Evolutionary conservation across 2,329 filamentous ascomycete species (phyloP).

Genomic region (Apiospora pterosperma): DNA sequence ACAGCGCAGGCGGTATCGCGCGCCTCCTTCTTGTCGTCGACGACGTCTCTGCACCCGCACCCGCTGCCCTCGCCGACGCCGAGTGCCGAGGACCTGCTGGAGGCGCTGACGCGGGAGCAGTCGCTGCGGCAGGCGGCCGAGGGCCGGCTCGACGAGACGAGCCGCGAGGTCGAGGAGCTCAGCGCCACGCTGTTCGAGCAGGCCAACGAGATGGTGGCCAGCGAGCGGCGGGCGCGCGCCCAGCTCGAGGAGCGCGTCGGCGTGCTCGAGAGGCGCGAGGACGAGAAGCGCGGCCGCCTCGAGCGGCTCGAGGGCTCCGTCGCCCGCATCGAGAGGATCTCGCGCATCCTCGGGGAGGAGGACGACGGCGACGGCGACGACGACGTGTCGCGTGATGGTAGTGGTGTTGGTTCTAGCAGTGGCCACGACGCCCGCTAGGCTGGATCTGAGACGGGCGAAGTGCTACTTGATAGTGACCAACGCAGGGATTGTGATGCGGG

Average conservation of each 20-base stretch:
- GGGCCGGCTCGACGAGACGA: slow-evolving; percentile 61
- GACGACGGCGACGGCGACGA: not conserved
- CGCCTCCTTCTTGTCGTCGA: not conserved
- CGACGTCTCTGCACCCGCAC: slow-evolving; percentile 9
- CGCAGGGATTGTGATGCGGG: no score
- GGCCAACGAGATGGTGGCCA: slow-evolving; percentile 84
- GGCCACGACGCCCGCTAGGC: not conserved
- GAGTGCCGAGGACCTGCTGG: slow-evolving; percentile 50
- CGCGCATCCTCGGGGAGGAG: not conserved
- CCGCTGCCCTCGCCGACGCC: slow-evolving; percentile 17
- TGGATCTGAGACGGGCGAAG: no score
- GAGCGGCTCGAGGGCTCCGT: slow-evolving; percentile 71
- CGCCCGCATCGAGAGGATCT: slow-evolving; percentile 65
- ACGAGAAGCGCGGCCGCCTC: slow-evolving; percentile 64
- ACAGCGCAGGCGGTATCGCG: slow-evolving; percentile 13
- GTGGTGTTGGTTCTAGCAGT: not conserved
- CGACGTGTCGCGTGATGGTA: no score
- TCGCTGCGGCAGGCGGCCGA: slow-evolving; percentile 66
- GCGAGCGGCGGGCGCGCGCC: slow-evolving; percentile 67
- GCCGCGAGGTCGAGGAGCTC: slow-evolving; percentile 74
- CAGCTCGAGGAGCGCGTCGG: slow-evolving; percentile 68
- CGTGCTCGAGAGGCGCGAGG: slow-evolving; percentile 66
- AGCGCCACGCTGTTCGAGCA: slow-evolving; percentile 74
- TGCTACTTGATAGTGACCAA: no score
- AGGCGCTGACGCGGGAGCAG: slow-evolving; percentile 64